Percentiles rank a stretch among this genome's conserved stretches.
These are phyloP conservation scores for Tetradesmus obliquus DNA, from an alignment of 139 green algal genomes.

Conservation along the genomic window DNA sequence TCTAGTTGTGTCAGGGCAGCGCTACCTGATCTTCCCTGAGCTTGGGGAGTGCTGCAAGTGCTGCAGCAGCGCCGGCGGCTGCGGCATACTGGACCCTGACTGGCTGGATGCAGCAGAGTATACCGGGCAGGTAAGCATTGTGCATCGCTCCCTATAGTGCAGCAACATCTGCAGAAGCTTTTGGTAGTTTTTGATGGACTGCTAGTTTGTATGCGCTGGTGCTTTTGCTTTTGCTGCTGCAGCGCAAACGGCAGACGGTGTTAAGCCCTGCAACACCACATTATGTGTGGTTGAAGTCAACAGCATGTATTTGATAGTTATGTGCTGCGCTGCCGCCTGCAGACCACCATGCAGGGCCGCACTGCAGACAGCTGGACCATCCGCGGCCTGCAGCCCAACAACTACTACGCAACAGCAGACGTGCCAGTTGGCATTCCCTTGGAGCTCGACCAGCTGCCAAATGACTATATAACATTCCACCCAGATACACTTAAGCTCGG, in stretches of 20 bases:
- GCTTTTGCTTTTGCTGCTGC: neutral
- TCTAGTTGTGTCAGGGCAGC: slow-evolving; percentile 45
- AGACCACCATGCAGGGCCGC: slow-evolving; percentile 14
- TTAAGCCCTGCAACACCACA: too few relatives aligned
- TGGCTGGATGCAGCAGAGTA: slow-evolving; percentile 43
- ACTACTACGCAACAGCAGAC: slow-evolving; percentile 49
- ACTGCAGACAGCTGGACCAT: slow-evolving; percentile 50
- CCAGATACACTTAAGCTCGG: slow-evolving; percentile 18
- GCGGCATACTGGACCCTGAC: slow-evolving; percentile 47
- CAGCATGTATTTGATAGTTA: too few relatives aligned
- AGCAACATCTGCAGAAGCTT: too few relatives aligned
- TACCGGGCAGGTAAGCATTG: neutral
- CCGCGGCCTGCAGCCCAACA: slow-evolving; percentile 56
- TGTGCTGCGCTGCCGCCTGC: neutral
- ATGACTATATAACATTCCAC: slow-evolving; percentile 42
- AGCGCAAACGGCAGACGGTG: too few relatives aligned
- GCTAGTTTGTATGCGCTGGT: neutral
- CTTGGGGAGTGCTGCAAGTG: slow-evolving; percentile 59
- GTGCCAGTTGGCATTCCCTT: neutral
- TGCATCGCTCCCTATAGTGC: neutral
- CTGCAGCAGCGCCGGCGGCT: slow-evolving; percentile 52
- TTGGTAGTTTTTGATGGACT: too few relatives aligned
- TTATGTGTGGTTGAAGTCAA: too few relatives aligned
- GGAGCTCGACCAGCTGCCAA: slow-evolving; percentile 48
- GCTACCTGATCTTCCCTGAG: slow-evolving; percentile 61